Conservation (phyloP, 2,329 filamentous ascomycete genomes). For the Mycosphaerella arachidis region DNA sequence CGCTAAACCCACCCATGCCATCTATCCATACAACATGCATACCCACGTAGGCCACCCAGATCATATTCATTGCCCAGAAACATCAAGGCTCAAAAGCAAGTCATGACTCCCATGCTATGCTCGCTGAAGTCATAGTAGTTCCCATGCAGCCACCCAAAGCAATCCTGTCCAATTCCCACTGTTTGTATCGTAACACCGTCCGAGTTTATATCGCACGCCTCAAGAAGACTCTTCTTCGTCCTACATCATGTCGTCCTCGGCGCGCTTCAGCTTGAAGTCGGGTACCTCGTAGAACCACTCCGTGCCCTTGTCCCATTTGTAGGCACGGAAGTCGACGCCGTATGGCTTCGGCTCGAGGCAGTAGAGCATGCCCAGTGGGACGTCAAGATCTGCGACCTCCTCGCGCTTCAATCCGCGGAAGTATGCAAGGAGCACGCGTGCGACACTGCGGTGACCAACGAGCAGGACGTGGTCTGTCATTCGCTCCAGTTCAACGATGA, state of each 20-base stretch:
- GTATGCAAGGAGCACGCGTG: slow-evolving; percentile 88
- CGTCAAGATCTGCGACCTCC: slow-evolving; percentile 89
- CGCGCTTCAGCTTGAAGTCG: slow-evolving; percentile 71
- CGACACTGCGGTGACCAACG: slow-evolving; percentile 87
- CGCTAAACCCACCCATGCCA: not conserved
- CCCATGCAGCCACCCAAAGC: not conserved
- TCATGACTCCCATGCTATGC: slow-evolving; percentile 2
- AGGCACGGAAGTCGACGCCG: slow-evolving; percentile 94
- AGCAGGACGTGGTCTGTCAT: slow-evolving; percentile 94
- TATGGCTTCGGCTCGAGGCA: slow-evolving; percentile 97
- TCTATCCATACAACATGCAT: not conserved
- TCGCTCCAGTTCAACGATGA: slow-evolving; percentile 94
- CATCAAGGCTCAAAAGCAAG: not conserved
- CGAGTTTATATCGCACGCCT: not conserved
- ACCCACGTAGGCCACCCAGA: not conserved
- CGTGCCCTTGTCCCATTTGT: slow-evolving; percentile 73
- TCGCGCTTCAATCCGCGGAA: slow-evolving; percentile 89
- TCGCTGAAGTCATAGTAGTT: not conserved
- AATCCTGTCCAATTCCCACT: not conserved
- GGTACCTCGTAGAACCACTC: slow-evolving; percentile 82
- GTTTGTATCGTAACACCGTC: not conserved
- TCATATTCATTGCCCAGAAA: not conserved
- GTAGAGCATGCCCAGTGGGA: slow-evolving; percentile 89
- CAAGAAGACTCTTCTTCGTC: not conserved
- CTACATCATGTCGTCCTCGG: slow-evolving; percentile 36